Evolutionary conservation across 116 monocot genomes (phyloP).

Genomic region (Thalassia testudinum): DNA sequence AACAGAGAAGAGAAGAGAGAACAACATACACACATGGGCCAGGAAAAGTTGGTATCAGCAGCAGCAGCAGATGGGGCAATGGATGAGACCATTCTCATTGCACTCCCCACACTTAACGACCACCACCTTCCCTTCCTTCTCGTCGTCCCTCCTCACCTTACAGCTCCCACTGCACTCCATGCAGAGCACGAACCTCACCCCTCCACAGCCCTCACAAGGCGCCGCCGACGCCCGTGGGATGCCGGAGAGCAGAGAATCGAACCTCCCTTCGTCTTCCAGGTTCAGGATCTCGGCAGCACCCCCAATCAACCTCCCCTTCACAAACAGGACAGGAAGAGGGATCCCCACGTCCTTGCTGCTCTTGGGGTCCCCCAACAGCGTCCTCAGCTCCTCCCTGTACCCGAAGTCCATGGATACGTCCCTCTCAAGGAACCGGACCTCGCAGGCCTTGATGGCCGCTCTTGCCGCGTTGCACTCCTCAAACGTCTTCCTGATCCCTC

Average conservation of each 20-base stretch:
- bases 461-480: constrained; percentile 76
- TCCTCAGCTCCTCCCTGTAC: constrained; percentile 66
- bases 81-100: constrained; percentile 53
- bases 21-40: too few relatives aligned
- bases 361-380: constrained; percentile 19
- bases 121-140: constrained; percentile 13
- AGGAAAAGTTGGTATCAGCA: too few relatives aligned
- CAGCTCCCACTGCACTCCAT: constrained; percentile 28
- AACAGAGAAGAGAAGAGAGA: too few relatives aligned
- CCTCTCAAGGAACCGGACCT: constrained; percentile 41
- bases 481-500: constrained; percentile 79
- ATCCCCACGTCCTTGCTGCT: background rate
- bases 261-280: constrained; percentile 40
- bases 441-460: constrained; percentile 25
- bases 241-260: constrained; percentile 17
- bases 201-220: constrained; percentile 34
- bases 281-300: constrained; percentile 39
- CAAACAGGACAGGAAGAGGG: constrained; percentile 28
- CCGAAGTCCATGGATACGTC: constrained; percentile 93
- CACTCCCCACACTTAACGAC: constrained; percentile 26
- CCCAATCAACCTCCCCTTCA: constrained; percentile 29
- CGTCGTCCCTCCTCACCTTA: constrained; percentile 32
- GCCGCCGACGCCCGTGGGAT: constrained; percentile 13
- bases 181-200: constrained; percentile 37
- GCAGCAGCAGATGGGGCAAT: constrained; percentile 20